Evolutionary conservation across 345 rosid species (phyloP), one percentile per base, ranked within the genome.

Genomic region (Punica granatum): DNA sequence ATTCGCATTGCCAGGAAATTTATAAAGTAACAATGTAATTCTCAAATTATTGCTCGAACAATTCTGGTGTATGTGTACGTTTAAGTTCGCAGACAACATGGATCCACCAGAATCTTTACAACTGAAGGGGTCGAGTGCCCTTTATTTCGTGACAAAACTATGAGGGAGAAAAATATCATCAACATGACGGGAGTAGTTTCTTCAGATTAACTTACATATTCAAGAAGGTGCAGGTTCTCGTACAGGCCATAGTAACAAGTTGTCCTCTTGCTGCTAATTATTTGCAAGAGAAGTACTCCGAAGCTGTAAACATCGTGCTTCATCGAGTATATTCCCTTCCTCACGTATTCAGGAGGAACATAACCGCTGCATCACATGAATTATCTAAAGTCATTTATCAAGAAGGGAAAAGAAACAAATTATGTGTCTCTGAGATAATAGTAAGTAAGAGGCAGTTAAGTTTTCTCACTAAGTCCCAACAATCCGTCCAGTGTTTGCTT

Each of bases 281-380:
- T 80, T 63, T 85, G 86, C 64, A 82, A 68, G 36, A 85, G 80
- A 5, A 85, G 58, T 58, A 85, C 82, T 65, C 89, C 86, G 7
- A 82, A 85, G 69, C 86, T 82, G 43, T 76, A 85, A 32, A 85
- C 78, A 2, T 85, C 86, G 18, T 71, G 77, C 54, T 85, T 85
- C 69, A 69, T 75, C 14, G 86, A 80, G 65, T 85, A 85, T 35
- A 66, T 69, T 3, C 89, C 85, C 12, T 61, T 75, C 37, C 41
- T 73, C 21, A 72, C 86, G 32, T 80, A 85, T 70, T 82, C 86
- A 12, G 89, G 85, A 49, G 89, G 85, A 72, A 78, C 65, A 31
- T 80, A 82, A 23, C 89, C 82, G 33, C 86, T 78, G 75, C 66
- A 77, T 14, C 3, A 33, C 36, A 61, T 3, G 39, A 31, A 41